Evolutionary conservation across 768 basidiomycete species (phyloP), one percentile per base, ranked within the genome.

Genomic region (Lyophyllum semitale): DNA sequence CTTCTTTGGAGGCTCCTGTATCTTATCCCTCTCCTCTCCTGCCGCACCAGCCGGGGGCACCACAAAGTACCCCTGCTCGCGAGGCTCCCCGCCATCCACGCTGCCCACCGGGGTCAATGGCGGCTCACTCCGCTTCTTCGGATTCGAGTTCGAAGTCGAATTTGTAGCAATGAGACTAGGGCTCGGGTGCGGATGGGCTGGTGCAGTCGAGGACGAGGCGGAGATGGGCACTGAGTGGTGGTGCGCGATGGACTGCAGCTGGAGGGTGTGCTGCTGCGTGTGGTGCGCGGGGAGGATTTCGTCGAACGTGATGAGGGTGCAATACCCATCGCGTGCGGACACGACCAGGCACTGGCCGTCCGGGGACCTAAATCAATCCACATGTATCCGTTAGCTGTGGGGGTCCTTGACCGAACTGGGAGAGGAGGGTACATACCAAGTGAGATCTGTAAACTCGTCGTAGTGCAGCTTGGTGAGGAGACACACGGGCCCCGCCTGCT

Each of bases 371-470:
- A 50, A 4, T 3, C 7, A n/a, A 15, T 18, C 17, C 53, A 22
- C 59, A 49, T 54, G 48, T 32, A 8, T 8, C 48, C 32, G n/a
- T 54, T 42, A 30, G 38, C n/a, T n/a, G 15, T 35, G 32, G 48
- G 32, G 30, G 20, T 32, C 38, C 43, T 48, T 22, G n/a, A n/a
- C n/a, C 20, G 23, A n/a, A 20, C 18, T 3, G 7, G 35, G 7
- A 53, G 17, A 33, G 9, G 35, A 25, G 30, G 20, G 12, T 13
- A 62, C 91, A 38, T 64, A 98, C 97, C 97, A 99, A 38, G 89
- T 85, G 72, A 97, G 79, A 73, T 99, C 97, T 7, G 97, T 98
- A 67, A 98, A 98, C 64, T 96, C 93, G 58, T 96, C 94, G 68
- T 97, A 98, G 72, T 99, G 97, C 58, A 98, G 73, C 65, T 95